Percentiles rank a stretch among this genome's conserved stretches.
These are phyloP conservation scores for Pezicula carpinea DNA, from an alignment of 2,329 filamentous ascomycete genomes.

Conservation along the genomic window DNA sequence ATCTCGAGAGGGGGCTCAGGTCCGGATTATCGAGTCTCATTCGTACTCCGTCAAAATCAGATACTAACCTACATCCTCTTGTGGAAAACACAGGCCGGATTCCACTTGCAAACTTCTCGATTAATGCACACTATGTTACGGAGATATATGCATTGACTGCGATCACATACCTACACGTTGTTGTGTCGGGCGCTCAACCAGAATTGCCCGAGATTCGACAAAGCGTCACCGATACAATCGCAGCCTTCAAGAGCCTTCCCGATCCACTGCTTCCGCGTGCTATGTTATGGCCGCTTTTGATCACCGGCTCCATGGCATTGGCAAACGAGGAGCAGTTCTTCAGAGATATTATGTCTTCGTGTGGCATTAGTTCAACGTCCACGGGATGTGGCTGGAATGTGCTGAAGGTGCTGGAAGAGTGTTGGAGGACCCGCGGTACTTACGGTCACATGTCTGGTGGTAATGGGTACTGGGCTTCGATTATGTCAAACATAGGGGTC, in stretches of 20 bases:
- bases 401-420: background rate
- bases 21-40: background rate
- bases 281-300: background rate
- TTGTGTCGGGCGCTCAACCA: background rate
- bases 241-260: background rate
- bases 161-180: conserved; percentile 1
- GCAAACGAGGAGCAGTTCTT: background rate
- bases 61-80: background rate
- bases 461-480: background rate
- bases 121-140: background rate
- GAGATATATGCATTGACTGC: background rate
- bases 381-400: background rate
- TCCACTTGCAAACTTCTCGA: background rate
- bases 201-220: background rate
- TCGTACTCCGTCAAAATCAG: background rate
- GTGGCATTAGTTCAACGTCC: background rate
- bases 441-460: background rate
- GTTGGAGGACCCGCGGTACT: background rate
- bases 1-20: background rate
- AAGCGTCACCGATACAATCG: background rate
- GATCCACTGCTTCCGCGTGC: background rate
- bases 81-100: background rate
- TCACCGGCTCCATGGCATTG: background rate
- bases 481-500: background rate
- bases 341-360: background rate